phyloP scores from a whole-genome alignment of 176 grass and related monocot species.

The Paspalum notatum region DNA sequence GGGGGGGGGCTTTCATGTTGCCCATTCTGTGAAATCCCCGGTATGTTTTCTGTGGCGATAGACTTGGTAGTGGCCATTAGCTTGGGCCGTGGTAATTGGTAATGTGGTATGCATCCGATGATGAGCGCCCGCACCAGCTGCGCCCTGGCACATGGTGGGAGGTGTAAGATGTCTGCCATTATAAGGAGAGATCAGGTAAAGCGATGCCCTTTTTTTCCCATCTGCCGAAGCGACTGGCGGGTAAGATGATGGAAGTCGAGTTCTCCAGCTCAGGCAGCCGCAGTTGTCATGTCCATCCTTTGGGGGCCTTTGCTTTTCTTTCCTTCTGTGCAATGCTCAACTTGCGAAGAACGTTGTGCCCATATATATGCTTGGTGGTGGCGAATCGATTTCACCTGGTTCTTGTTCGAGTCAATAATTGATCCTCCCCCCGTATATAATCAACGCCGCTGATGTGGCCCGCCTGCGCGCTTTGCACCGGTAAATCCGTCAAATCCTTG shows the following conservation, averaged over 20 bases:
- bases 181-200: conserved; percentile 25
- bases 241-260: conserved; percentile 22
- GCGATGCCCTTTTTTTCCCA: conserved; percentile 13
- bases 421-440: background rate
- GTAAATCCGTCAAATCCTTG: conserved; percentile 10
- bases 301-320: conserved; percentile 33
- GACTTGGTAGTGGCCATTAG: background rate
- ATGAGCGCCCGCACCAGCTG: background rate
- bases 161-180: conserved; percentile 58
- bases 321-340: conserved; percentile 12
- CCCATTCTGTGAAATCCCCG: background rate
- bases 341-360: background rate
- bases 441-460: background rate
- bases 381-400: background rate
- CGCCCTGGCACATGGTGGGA: conserved; percentile 22
- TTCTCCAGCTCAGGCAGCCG: conserved; percentile 25
- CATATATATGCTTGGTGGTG: background rate
- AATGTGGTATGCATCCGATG: conserved; percentile 16
- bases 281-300: conserved; percentile 27
- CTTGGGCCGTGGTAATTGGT: background rate
- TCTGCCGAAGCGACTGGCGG: conserved; percentile 22
- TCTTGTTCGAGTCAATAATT: background rate
- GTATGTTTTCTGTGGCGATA: background rate
- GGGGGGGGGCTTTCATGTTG: background rate
- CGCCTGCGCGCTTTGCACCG: background rate